Conservation (phyloP, 2,329 filamentous ascomycete species). For the Colletotrichum simmondsii region DNA sequence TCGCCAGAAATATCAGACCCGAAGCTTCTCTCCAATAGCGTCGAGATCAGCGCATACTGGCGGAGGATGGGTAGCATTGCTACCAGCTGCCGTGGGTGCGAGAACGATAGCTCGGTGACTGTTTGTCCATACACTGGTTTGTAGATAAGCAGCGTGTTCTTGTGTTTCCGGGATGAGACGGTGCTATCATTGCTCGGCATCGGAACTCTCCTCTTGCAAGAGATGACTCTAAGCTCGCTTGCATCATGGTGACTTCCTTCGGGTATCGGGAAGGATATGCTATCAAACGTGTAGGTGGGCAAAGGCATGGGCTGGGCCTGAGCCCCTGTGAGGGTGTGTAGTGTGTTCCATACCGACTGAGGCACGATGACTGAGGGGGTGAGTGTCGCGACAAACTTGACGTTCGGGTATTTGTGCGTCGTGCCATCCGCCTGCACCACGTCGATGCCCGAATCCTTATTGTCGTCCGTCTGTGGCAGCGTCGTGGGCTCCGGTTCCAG, state of each 20-base stretch:
- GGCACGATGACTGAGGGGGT: conserved; percentile 80
- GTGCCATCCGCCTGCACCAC: conserved; percentile 58
- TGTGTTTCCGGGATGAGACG: conserved; percentile 51
- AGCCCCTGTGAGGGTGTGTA: conserved; percentile 68
- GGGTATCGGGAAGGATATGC: conserved; percentile 65
- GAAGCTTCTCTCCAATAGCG: conserved; percentile 72
- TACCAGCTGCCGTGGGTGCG: conserved; percentile 81
- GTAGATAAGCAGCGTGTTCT: conserved; percentile 74
- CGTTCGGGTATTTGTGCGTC: conserved; percentile 70
- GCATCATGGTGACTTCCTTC: conserved; percentile 62
- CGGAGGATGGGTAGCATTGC: conserved; percentile 78
- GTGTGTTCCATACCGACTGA: conserved; percentile 68
- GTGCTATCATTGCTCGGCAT: conserved; percentile 48
- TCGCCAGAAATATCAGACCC: conserved; percentile 31
- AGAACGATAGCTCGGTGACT: conserved; percentile 77
- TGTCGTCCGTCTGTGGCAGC: conserved; percentile 58
- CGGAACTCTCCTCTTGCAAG: conserved; percentile 57
- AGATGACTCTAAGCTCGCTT: conserved; percentile 67
- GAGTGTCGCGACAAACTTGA: conserved; percentile 80
- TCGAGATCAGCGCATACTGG: conserved; percentile 79
- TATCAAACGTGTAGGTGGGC: conserved; percentile 64
- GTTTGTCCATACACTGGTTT: conserved; percentile 78
- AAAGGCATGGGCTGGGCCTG: conserved; percentile 51
- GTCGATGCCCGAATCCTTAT: conserved; percentile 62
- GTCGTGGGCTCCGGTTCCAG: conserved; percentile 76